phyloP scores from a whole-genome alignment of 2,329 filamentous ascomycete species.

The Teratosphaeriaceae sp. region DNA sequence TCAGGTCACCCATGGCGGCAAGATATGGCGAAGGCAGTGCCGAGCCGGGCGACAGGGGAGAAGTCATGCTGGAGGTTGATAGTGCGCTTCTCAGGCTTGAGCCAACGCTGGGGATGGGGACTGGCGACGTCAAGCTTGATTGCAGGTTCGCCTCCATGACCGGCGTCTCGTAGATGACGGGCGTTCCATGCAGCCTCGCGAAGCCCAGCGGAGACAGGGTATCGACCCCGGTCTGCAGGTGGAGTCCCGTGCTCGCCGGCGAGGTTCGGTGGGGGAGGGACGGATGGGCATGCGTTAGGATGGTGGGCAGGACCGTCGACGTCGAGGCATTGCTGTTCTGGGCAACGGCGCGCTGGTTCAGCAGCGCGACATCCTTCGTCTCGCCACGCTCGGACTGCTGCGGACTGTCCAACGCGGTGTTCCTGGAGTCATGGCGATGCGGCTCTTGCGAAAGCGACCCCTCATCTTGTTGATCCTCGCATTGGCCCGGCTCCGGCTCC shows the following conservation, averaged over 20 bases:
- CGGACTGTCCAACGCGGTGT: background rate
- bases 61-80: conserved; percentile 38
- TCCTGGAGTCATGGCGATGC: too few relatives aligned
- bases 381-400: background rate
- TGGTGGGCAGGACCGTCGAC: conserved; percentile 3
- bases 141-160: conserved; percentile 28
- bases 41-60: conserved; percentile 40
- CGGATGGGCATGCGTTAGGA: conserved; percentile 3
- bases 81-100: conserved; percentile 33
- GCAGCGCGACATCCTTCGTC: background rate
- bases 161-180: conserved; percentile 29
- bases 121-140: conserved; percentile 33
- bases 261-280: conserved; percentile 7
- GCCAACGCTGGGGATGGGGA: conserved; percentile 19
- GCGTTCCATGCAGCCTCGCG: conserved; percentile 13
- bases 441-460: too few relatives aligned
- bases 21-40: conserved; percentile 43
- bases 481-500: too few relatives aligned
- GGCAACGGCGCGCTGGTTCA: conserved; percentile 3
- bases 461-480: too few relatives aligned
- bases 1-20: conserved; percentile 43
- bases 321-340: background rate
- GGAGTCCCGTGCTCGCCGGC: conserved; percentile 8
- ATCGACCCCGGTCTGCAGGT: conserved; percentile 8
- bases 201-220: background rate